Conservation (phyloP, 2,329 filamentous ascomycete genomes). For the Ophiocordyceps australis region DNA sequence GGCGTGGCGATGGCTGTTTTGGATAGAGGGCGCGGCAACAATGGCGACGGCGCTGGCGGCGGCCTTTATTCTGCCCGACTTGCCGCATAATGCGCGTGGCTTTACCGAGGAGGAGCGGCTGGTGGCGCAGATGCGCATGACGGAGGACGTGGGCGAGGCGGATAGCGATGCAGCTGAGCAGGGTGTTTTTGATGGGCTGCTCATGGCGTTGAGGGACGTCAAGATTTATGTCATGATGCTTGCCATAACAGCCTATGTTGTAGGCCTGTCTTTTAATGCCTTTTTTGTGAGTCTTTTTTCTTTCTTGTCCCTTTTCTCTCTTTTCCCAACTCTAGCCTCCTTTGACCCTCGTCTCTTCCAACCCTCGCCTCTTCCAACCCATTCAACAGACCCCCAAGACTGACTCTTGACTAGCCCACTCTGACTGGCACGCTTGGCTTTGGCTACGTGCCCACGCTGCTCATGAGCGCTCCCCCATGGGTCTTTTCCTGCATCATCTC, state of each 20-base stretch:
- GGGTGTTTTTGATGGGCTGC: slow-evolving; percentile 30
- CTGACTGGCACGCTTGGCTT: slow-evolving; percentile 35
- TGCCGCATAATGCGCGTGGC: slow-evolving; percentile 36
- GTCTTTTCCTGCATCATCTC: slow-evolving; percentile 39
- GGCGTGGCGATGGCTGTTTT: slow-evolving; percentile 45
- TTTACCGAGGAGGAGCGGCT: slow-evolving; percentile 39
- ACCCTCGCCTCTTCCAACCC: no score
- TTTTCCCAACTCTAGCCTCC: no score
- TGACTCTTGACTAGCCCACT: slow-evolving; percentile 17
- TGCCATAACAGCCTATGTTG: slow-evolving; percentile 40
- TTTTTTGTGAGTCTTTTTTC: slow-evolving; percentile 37
- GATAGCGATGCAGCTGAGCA: slow-evolving; percentile 31
- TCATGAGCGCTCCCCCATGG: slow-evolving; percentile 40
- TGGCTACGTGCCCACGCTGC: slow-evolving; percentile 28
- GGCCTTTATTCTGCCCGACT: slow-evolving; percentile 31
- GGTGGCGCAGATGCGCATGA: slow-evolving; percentile 34
- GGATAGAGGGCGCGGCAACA: slow-evolving; percentile 35
- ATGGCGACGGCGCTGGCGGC: slow-evolving; percentile 27
- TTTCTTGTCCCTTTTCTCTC: no score
- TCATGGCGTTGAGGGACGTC: slow-evolving; percentile 38
- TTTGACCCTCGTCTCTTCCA: no score
- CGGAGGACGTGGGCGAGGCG: slow-evolving; percentile 38
- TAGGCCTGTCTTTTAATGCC: slow-evolving; percentile 38
- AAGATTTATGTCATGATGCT: slow-evolving; percentile 49
- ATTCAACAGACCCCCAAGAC: no score